Percentiles rank a stretch among this genome's conserved stretches.
These are phyloP conservation scores for Yarrowia keelungensis DNA, from an alignment of 805 yeast genomes.

Conservation along the genomic window DNA sequence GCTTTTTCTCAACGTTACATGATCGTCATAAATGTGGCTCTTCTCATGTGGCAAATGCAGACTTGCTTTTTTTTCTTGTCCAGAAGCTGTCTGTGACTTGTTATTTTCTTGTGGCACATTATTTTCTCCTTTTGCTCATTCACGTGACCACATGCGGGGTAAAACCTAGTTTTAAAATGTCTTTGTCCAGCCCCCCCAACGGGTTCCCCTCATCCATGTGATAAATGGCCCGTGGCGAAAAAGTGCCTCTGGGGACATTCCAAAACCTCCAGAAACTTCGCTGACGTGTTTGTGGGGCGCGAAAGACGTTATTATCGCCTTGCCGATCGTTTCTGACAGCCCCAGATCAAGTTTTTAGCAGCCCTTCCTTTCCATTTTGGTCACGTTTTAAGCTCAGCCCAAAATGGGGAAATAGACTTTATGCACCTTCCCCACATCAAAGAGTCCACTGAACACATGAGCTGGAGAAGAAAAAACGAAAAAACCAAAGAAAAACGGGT, in stretches of 20 bases:
- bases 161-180: not conserved
- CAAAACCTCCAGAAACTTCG: too few species aligned
- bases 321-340: not conserved
- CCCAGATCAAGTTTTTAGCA: not conserved
- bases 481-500: too few species aligned
- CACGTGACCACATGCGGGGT: constrained; percentile 27
- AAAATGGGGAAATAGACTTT: constrained; percentile 9
- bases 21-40: not conserved
- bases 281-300: not conserved
- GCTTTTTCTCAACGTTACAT: not conserved
- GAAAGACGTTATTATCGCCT: not conserved
- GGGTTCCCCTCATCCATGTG: constrained; percentile 35
- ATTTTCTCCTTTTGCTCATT: not conserved
- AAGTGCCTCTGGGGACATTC: not conserved
- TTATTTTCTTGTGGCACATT: not conserved
- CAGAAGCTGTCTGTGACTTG: too few species aligned
- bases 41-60: not conserved
- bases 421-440: constrained; percentile 26
- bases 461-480: not conserved
- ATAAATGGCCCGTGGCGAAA: not conserved
- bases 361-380: constrained; percentile 6
- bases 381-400: not conserved
- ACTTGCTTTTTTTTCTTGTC: not conserved
- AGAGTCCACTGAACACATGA: constrained; percentile 11
- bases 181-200: constrained; percentile 29